phyloP scores from a whole-genome alignment of 345 rosid species.

The Pistacia vera region DNA sequence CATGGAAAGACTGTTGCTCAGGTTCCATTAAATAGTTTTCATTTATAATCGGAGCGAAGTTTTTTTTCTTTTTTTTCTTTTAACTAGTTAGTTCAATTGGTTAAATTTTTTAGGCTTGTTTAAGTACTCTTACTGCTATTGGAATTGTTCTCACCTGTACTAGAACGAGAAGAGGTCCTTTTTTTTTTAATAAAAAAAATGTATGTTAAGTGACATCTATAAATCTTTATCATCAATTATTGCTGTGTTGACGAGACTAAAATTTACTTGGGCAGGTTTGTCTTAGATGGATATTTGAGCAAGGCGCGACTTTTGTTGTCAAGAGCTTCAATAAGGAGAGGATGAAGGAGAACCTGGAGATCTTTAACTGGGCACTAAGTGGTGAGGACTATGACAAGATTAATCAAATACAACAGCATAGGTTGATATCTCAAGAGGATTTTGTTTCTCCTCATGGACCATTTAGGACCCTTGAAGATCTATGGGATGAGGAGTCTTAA shows the following conservation, averaged over 20 bases:
- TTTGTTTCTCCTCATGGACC: constrained; percentile 6
- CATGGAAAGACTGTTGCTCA: constrained; percentile 28
- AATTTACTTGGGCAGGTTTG: constrained; percentile 2
- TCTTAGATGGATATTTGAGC: constrained; percentile 20
- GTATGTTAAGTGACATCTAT: not conserved
- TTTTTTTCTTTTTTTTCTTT: no score
- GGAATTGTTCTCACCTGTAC: no score
- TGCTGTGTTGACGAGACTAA: not conserved
- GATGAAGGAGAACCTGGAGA: constrained; percentile 4
- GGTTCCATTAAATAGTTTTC: constrained; percentile 1
- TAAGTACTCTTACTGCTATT: no score
- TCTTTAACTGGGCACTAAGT: constrained; percentile 11
- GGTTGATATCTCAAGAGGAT: not conserved
- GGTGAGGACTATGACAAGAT: constrained; percentile 14
- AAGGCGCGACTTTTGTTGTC: constrained; percentile 2
- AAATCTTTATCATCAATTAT: not conserved
- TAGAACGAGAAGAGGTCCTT: no score
- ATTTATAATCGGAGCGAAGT: not conserved
- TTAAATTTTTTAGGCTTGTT: no score
- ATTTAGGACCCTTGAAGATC: constrained; percentile 2
- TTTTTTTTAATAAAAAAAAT: not conserved
- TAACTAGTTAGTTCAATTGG: no score
- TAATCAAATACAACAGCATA: constrained; percentile 1
- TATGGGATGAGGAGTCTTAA: constrained; percentile 9
- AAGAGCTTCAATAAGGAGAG: constrained; percentile 12